Evolutionary conservation across 768 basidiomycete genomes (phyloP), one percentile per base, ranked within the genome.

Genomic region (Amanita pallidorosea): DNA sequence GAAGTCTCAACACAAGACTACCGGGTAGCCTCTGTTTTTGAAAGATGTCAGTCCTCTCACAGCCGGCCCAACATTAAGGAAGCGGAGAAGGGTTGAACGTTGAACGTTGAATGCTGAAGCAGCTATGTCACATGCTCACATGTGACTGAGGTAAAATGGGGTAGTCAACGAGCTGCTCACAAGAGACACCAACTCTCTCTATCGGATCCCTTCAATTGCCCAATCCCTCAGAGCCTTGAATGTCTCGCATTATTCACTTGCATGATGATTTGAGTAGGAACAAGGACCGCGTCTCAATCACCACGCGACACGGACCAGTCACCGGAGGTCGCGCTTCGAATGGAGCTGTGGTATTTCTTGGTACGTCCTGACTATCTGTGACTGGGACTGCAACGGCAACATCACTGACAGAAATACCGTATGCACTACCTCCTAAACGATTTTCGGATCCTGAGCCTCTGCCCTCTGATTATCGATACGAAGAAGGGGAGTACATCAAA

Each of bases 371-470:
- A 7, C 17, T 49, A 49, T 45, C 23, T 2, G n/a, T n/a, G 35
- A 31, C 29, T 35, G 46, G 13, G n/a, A 9, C 45, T 5, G n/a
- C 17, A 7, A 11, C 29, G n/a, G 29, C 45, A 22, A n/a, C 33
- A 11, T 35, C 7, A 20, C 47, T 8, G 27, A 31, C 51, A 88
- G 85, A 89, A 67, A 68, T 89, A 47, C 84, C 85, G 4, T 89
- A 83, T 59, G 85, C 81, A 2, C 62, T 83, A 13, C 77, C 83
- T 25, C 83, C 84, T 0, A 63, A 59, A 12, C 72, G 85, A 22
- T 88, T 87, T 56, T 66, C 79, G 45, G 80, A 88, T 58, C 80
- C 85, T 3, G 57, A 71, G 22, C 68, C 76, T 0, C 65, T 88
- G 4, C 80, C 85, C 2, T 46, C 65, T 3, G 65, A 65, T 40